phyloP scores from a whole-genome alignment of 495 filamentous ascomycete species.

The Acidomyces sp. region DNA sequence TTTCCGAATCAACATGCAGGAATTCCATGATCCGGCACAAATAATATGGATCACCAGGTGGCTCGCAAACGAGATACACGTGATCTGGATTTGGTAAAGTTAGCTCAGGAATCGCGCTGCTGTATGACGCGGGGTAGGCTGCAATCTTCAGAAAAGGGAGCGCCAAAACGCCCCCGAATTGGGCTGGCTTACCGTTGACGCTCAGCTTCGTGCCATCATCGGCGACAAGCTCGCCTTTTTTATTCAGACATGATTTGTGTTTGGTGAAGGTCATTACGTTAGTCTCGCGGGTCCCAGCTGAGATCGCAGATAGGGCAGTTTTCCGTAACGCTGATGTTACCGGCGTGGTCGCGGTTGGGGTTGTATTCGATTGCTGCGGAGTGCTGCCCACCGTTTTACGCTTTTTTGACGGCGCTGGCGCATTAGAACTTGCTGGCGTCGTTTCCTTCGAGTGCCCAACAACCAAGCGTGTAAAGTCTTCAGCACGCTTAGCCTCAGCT shows the following conservation, averaged over 20 bases:
- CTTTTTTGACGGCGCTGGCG: slow-evolving; percentile 52
- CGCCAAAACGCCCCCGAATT: not conserved
- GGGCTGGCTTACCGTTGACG: slow-evolving; percentile 62
- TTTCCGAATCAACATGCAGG: slow-evolving; percentile 57
- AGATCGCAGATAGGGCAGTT: slow-evolving; percentile 11
- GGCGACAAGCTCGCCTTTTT: slow-evolving; percentile 61
- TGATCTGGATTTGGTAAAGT: slow-evolving; percentile 51
- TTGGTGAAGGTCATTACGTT: slow-evolving; percentile 84
- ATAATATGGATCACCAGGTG: slow-evolving; percentile 96
- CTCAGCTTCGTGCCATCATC: slow-evolving; percentile 79
- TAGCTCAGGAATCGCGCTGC: slow-evolving; percentile 21
- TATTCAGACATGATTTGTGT: slow-evolving; percentile 50
- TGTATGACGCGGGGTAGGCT: slow-evolving; percentile 11
- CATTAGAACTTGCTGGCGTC: slow-evolving; percentile 51
- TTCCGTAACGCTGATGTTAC: slow-evolving; percentile 16
- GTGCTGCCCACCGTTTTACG: slow-evolving; percentile 48
- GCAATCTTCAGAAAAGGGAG: slow-evolving; percentile 6
- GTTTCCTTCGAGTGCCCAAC: slow-evolving; percentile 33
- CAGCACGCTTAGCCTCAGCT: slow-evolving; percentile 5
- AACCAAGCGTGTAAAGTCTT: slow-evolving; percentile 1
- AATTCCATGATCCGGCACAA: slow-evolving; percentile 97
- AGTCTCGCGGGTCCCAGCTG: slow-evolving; percentile 29
- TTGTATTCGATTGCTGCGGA: slow-evolving; percentile 6
- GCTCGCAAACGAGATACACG: slow-evolving; percentile 93
- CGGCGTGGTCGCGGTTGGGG: slow-evolving; percentile 14